Evolutionary conservation across 176 grass and related monocot species (phyloP).

Genomic region (Saccharum spontaneum): DNA sequence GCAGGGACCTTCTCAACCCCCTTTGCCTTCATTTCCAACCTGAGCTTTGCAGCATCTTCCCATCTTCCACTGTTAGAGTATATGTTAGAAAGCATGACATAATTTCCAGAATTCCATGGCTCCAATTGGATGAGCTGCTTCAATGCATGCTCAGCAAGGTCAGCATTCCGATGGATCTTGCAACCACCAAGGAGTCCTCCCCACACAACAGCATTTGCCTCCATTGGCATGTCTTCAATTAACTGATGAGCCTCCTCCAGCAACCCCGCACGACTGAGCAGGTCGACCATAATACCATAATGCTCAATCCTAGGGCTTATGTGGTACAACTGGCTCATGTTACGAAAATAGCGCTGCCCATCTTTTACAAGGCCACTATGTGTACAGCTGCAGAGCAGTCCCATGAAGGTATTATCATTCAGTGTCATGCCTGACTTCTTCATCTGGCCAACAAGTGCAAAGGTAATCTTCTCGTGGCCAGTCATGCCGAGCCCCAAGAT

Average conservation of each 20-base stretch:
- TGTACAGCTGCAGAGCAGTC: slow-evolving; percentile 61
- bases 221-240: slow-evolving; percentile 61
- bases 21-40: slow-evolving; percentile 50
- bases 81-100: slow-evolving; percentile 69
- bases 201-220: slow-evolving; percentile 66
- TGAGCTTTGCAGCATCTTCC: slow-evolving; percentile 64
- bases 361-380: slow-evolving; percentile 69
- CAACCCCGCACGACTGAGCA: slow-evolving; percentile 65
- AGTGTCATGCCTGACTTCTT: slow-evolving; percentile 43
- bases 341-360: slow-evolving; percentile 45
- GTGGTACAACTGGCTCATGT: slow-evolving; percentile 42
- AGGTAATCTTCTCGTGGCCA: slow-evolving; percentile 44
- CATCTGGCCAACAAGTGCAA: slow-evolving; percentile 57
- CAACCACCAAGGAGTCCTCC: slow-evolving; percentile 69
- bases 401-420: slow-evolving; percentile 67
- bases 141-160: slow-evolving; percentile 53
- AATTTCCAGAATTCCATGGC: slow-evolving; percentile 67
- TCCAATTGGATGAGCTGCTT: slow-evolving; percentile 61
- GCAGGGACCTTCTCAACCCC: slow-evolving; percentile 56
- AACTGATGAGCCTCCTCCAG: slow-evolving; percentile 53
- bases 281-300: slow-evolving; percentile 67
- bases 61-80: slow-evolving; percentile 59
- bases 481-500: slow-evolving; percentile 62
- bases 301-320: slow-evolving; percentile 66
- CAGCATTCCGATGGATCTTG: slow-evolving; percentile 43